Base-by-base conservation (phyloP, 148 eudicot species). In the Gaultheria prostrata region DNA sequence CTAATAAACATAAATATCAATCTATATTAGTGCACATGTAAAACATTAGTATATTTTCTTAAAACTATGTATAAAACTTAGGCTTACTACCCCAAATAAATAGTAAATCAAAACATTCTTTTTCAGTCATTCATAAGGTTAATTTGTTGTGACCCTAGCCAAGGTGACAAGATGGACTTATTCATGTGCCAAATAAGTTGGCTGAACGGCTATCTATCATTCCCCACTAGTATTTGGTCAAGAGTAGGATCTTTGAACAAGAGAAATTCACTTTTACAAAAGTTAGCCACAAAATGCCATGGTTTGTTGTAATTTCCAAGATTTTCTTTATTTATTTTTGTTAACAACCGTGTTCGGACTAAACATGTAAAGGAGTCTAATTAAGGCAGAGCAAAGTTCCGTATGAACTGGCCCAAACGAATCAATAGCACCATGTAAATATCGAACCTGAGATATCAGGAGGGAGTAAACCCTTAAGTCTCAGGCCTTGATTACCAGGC, bases 81-180 rank as follows among this genome's bases (percentile, higher is more conserved):
- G 21, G 59, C 59, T 54, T 54, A 15, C 21, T 53, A 14, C 21
- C 6, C 20, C n/a, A 14, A 61, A 10, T 28, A 61, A 61, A 61
- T 21, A 59, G 11, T 8, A 20, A 59, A n/a, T 61, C 6, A 39
- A 26, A 28, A 26, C 17, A 24, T 28, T 13, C 71, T 24, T 65
- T 65, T 26, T 79, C 21, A 76, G 1, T 12, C 32, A 65, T 14
- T 11, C 49, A 76, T 9, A 46, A 10, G 43, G 2, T 1, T 18
- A 35, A 12, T 10, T 12, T 13, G 45, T 5, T 1, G 9, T 32
- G 75, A 70, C 45, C 43, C 75, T 14, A 76, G 79, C 57, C 54
- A 49, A 26, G 79, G 54, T 49, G 59, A 76, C 79, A 76, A 76
- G 39, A 18, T 76, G 79, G 79, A 26, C 57, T 46, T 70, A 13